Evolutionary conservation across 257 asterid species (phyloP).

Genomic region (Scutellaria galericulata): DNA sequence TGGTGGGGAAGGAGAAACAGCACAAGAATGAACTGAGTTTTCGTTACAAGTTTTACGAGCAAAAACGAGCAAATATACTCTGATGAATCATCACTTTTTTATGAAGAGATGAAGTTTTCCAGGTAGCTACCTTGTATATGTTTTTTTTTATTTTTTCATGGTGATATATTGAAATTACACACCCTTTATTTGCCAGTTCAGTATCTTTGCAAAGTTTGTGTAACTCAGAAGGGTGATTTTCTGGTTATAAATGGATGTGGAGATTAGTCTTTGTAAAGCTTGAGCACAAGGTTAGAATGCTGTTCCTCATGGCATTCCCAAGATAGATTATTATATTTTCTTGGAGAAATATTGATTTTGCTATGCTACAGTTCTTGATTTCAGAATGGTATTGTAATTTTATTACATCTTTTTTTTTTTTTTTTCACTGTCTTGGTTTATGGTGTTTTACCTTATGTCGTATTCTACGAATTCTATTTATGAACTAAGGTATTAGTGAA

Average conservation of each 20-base stretch:
- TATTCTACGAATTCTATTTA: too few species aligned
- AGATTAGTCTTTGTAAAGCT: constrained; percentile 18
- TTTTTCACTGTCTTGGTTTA: background rate
- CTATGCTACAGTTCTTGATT: constrained; percentile 2
- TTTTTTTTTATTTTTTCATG: background rate
- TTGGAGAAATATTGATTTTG: background rate
- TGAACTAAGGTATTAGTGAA: too few species aligned
- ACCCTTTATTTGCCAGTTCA: background rate
- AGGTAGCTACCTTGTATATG: constrained; percentile 27
- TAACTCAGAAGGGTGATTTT: constrained; percentile 21
- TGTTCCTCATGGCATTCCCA: constrained; percentile 20
- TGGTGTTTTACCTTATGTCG: too few species aligned
- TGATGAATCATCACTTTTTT: background rate
- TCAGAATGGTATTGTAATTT: constrained; percentile 17
- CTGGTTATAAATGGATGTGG: constrained; percentile 4
- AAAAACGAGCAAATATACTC: background rate
- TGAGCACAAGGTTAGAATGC: constrained; percentile 27
- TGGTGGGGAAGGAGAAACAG: constrained; percentile 98
- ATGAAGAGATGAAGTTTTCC: constrained; percentile 10
- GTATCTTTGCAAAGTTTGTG: constrained; percentile 1
- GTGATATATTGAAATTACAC: background rate
- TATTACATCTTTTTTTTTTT: background rate
- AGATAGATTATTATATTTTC: constrained; percentile 1
- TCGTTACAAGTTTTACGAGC: background rate
- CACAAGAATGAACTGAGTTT: constrained; percentile 54